Percentiles rank a stretch among this genome's conserved stretches.
Evolutionary conservation across 2,329 filamentous ascomycete species (phyloP).

Genomic region (Neofusicoccum cordaticola): DNA sequence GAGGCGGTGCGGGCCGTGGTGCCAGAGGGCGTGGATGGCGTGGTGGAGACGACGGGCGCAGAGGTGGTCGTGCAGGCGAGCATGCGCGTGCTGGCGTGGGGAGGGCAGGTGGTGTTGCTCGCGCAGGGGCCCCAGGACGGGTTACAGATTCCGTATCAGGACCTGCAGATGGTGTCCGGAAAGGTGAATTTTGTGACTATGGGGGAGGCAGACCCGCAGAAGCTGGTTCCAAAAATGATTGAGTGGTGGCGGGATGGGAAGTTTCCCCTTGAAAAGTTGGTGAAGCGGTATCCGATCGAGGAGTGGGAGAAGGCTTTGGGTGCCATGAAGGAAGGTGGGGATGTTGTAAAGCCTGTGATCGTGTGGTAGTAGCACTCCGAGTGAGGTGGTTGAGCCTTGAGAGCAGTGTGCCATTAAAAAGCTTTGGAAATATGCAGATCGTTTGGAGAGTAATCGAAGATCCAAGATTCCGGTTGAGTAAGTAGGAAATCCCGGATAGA

Average conservation of each 20-base stretch:
- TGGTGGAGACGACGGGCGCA: slow-evolving; percentile 49
- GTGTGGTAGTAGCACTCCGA: neutral
- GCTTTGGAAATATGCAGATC: neutral
- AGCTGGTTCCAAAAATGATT: neutral
- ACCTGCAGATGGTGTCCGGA: slow-evolving; percentile 46
- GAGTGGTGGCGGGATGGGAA: neutral
- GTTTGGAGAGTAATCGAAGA: neutral
- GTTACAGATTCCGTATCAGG: slow-evolving; percentile 41
- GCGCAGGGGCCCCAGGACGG: slow-evolving; percentile 43
- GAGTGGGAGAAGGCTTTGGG: neutral
- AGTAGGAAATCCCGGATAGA: no score
- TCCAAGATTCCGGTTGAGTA: no score
- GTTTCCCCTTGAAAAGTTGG: slow-evolving; percentile 1
- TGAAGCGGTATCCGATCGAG: neutral
- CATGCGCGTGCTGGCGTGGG: slow-evolving; percentile 44
- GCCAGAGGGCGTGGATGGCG: slow-evolving; percentile 34
- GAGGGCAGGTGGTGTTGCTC: slow-evolving; percentile 42
- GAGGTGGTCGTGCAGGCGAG: slow-evolving; percentile 40
- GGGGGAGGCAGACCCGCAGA: slow-evolving; percentile 42
- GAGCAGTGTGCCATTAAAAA: neutral
- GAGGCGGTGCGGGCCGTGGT: slow-evolving; percentile 32
- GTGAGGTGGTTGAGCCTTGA: no score
- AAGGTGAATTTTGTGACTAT: slow-evolving; percentile 50
- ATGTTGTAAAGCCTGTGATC: slow-evolving; percentile 8
- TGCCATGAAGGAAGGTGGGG: neutral